Evolutionary conservation across 2,329 filamentous ascomycete species (phyloP).

Genomic region (Westerdykella sp.): DNA sequence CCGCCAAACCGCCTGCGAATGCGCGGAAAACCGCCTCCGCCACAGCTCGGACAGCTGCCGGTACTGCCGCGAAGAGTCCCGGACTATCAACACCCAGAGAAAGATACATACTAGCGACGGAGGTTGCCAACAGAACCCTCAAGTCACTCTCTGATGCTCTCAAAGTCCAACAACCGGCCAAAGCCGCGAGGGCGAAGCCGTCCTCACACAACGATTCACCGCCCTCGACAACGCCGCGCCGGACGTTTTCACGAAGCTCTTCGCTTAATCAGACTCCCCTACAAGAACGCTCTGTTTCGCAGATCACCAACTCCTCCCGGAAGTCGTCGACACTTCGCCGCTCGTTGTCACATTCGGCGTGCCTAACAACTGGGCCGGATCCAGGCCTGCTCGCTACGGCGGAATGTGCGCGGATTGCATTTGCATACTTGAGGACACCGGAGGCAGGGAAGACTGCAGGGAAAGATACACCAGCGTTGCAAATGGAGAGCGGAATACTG

Average conservation of each 20-base stretch:
- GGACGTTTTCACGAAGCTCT: slow-evolving; percentile 12
- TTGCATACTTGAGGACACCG: slow-evolving; percentile 56
- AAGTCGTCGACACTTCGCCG: slow-evolving; percentile 29
- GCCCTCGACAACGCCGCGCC: slow-evolving; percentile 15
- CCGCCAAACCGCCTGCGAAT: slow-evolving; percentile 17
- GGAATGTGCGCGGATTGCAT: slow-evolving; percentile 64
- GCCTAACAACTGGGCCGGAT: slow-evolving; percentile 21
- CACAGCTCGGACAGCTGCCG: slow-evolving; percentile 21
- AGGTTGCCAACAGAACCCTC: slow-evolving; percentile 64
- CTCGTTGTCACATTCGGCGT: slow-evolving; percentile 34
- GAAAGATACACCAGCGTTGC: slow-evolving; percentile 54
- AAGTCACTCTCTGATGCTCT: slow-evolving; percentile 63
- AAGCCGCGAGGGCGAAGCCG: slow-evolving; percentile 16
- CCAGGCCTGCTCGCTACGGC: slow-evolving; percentile 48
- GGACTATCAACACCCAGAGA: slow-evolving; percentile 48
- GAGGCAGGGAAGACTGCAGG: slow-evolving; percentile 48
- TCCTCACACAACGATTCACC: slow-evolving; percentile 22
- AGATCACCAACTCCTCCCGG: slow-evolving; percentile 51
- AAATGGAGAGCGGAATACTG: slow-evolving; percentile 68
- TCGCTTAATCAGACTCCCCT: slow-evolving; percentile 54
- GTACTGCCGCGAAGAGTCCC: slow-evolving; percentile 33
- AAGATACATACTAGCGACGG: slow-evolving; percentile 61
- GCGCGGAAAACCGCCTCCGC: slow-evolving; percentile 3
- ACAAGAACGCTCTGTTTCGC: slow-evolving; percentile 56
- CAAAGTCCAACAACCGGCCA: slow-evolving; percentile 40